A percentile compares a stretch with the other conserved stretches of the same genome.
These are phyloP conservation scores for Pythium chondricola DNA, from an alignment of 352 stramenopile species.

Conservation along the genomic window DNA sequence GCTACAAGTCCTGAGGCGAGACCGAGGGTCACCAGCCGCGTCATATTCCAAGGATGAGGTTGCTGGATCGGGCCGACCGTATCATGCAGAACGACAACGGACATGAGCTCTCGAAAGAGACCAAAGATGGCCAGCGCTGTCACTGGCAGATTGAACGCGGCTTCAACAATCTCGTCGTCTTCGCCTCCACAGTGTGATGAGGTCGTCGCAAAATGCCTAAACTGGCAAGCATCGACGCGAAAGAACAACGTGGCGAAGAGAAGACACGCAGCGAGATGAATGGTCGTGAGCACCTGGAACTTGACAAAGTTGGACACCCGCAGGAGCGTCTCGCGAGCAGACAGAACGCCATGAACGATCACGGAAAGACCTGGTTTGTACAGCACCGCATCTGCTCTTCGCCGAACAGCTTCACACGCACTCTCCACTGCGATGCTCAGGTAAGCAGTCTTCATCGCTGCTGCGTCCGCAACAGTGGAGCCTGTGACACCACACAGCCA, in stretches of 20 bases:
- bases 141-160: constrained; percentile 91
- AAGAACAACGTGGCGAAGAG: constrained; percentile 90
- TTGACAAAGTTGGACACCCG: constrained; percentile 93
- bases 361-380: constrained; percentile 90
- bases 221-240: constrained; percentile 72
- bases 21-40: constrained; percentile 52
- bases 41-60: constrained; percentile 70
- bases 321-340: constrained; percentile 91
- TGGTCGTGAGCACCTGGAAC: constrained; percentile 89
- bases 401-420: constrained; percentile 83
- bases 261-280: constrained; percentile 93
- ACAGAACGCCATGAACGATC: constrained; percentile 87
- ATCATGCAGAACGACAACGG: constrained; percentile 7
- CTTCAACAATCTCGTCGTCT: constrained; percentile 28
- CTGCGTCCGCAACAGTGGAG: constrained; percentile 64
- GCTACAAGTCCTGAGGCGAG: constrained; percentile 62
- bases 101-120: constrained; percentile 3
- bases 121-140: constrained; percentile 54
- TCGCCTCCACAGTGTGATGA: constrained; percentile 29
- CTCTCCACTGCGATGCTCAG: constrained; percentile 79
- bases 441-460: constrained; percentile 61
- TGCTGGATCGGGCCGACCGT: constrained; percentile 70
- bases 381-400: constrained; percentile 92
- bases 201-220: constrained; percentile 56
- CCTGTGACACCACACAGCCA: constrained; percentile 76